Base-by-base conservation (phyloP, 2,329 filamentous ascomycete species). In the Scorias spongiosa region DNA sequence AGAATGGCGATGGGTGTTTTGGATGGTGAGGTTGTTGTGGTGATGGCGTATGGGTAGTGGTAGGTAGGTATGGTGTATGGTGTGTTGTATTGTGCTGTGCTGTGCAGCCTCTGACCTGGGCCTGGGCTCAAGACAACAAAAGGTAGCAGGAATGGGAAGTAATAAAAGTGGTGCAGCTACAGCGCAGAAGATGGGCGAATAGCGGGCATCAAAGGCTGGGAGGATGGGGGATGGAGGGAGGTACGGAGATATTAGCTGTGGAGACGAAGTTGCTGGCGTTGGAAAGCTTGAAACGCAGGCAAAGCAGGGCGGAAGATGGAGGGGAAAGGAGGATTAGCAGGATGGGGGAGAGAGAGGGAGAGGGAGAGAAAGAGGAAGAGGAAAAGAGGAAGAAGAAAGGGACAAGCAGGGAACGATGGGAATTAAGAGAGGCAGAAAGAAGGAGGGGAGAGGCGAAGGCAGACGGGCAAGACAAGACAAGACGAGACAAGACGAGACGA, bases 301-400 rank as follows among this genome's bases (percentile, higher is more conserved):
- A 20, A 5, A 17, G 20, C 2, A 37, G 34, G 12, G 17, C 12
- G 9, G 6, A n/a, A n/a, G 34, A 4, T 17, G 17, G 17, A 37
- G 34, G 34, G 12, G 17, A 37, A 17, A 14, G 14, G n/a, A 14
- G 14, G 30, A 39, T n/a, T n/a, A n/a, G n/a, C n/a, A n/a, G n/a
- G n/a, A 36, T 14, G 15, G 7, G 28, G 14, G 40, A n/a, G 10
- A 17, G 29, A 32, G 8, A 39, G 10, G n/a, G n/a, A 40, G 18
- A 40, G 42, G 40, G 42, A 41, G 15, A 40, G 15, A 29, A 46
- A 39, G 29, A 48, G 42, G 40, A 45, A 40, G 40, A 48, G 37
- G 42, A 10, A 40, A 10, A 20, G 11, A 17, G 20, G 11, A 37
- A 17, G 12, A 37, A 37, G 17, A n/a, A n/a, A n/a, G 34, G 34